These are phyloP conservation scores for Solanum pimpinellifolium DNA, from an alignment of 257 asterid genomes.

Conservation along the genomic window DNA sequence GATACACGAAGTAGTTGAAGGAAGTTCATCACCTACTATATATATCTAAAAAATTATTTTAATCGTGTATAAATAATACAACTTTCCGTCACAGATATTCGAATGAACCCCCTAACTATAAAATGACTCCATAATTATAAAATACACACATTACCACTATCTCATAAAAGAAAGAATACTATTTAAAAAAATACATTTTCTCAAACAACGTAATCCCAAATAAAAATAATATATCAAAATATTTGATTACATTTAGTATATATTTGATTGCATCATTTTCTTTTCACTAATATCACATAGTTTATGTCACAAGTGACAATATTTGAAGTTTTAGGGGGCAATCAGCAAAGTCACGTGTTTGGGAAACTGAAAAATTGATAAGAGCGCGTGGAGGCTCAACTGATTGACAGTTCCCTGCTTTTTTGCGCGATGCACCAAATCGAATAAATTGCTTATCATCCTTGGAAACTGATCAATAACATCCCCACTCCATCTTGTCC, in stretches of 20 bases:
- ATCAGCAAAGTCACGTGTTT: neutral
- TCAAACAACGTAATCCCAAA: neutral
- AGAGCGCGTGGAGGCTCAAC: neutral
- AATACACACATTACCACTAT: too few species aligned
- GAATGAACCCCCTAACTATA: too few species aligned
- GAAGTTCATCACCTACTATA: too few species aligned
- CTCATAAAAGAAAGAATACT: too few species aligned
- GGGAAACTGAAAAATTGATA: neutral
- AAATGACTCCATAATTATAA: too few species aligned
- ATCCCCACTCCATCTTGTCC: neutral
- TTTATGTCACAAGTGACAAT: neutral
- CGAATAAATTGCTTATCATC: neutral
- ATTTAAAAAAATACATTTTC: too few species aligned
- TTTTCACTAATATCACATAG: neutral
- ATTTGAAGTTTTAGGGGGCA: neutral
- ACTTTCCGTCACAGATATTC: too few species aligned
- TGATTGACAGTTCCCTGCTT: neutral
- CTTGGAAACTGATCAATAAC: neutral
- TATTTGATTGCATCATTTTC: neutral
- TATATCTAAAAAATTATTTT: too few species aligned
- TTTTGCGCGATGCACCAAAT: neutral
- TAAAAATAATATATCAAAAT: too few species aligned
- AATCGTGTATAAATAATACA: too few species aligned
- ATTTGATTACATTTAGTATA: too few species aligned
- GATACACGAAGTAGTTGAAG: too few species aligned